Percentiles rank a stretch among this genome's conserved stretches.
phyloP scores from a whole-genome alignment of 73 alveolate species.

The Effrenium voratum region DNA sequence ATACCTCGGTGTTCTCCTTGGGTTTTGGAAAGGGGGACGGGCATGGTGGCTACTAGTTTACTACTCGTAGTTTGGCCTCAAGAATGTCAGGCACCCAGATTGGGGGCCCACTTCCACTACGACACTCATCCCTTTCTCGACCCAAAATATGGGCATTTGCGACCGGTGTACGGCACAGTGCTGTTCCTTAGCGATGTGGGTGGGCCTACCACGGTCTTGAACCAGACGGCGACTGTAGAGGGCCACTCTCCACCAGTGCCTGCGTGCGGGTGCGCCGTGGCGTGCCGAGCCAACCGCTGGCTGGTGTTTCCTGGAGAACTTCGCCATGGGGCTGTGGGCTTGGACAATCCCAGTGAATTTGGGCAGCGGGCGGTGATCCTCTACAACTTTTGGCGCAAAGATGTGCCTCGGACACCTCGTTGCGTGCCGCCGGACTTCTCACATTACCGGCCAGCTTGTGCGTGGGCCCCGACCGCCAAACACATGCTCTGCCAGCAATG shows the following conservation, averaged over 20 bases:
- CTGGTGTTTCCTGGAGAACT: conserved; percentile 44
- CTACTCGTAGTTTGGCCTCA: no score
- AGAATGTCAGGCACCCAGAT: conserved; percentile 54
- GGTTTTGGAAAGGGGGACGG: no score
- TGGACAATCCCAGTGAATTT: background rate
- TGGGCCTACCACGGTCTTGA: conserved; percentile 47
- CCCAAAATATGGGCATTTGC: background rate
- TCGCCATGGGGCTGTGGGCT: conserved; percentile 53
- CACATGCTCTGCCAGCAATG: conserved; percentile 22
- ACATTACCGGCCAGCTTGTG: conserved; percentile 33
- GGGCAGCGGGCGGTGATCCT: conserved; percentile 8
- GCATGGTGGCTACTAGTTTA: no score
- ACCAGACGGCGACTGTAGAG: conserved; percentile 6
- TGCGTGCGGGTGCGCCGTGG: conserved; percentile 1
- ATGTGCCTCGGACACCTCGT: conserved; percentile 28
- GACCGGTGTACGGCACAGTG: conserved; percentile 36
- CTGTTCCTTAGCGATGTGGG: conserved; percentile 46
- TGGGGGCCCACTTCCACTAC: conserved; percentile 70
- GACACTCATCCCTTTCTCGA: conserved; percentile 40
- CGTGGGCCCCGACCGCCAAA: conserved; percentile 55
- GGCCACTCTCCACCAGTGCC: conserved; percentile 36
- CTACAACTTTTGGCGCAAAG: conserved; percentile 47
- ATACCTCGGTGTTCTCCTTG: no score
- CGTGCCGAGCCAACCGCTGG: conserved; percentile 28
- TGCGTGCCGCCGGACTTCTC: conserved; percentile 49